phyloP scores from a whole-genome alignment of 495 filamentous ascomycete species.

The Aspergillus leporis region DNA sequence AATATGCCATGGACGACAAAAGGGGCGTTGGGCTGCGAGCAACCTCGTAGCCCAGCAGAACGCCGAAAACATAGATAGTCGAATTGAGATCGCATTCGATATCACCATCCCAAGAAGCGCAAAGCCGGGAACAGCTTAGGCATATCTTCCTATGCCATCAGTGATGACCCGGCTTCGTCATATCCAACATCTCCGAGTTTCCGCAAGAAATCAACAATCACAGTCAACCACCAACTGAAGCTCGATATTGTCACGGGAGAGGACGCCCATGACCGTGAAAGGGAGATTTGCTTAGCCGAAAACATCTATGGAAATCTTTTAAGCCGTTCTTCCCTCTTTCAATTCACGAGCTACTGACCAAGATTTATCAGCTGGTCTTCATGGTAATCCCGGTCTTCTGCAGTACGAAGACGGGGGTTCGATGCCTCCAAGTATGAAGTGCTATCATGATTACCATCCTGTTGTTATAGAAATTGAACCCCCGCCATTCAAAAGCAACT shows the following conservation, averaged over 20 bases:
- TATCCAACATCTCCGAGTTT: background rate
- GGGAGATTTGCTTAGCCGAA: background rate
- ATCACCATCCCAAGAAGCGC: background rate
- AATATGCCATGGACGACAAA: background rate
- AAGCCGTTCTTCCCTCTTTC: conserved; percentile 2
- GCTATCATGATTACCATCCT: background rate
- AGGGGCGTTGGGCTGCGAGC: background rate
- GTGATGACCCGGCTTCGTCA: background rate
- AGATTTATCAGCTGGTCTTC: background rate
- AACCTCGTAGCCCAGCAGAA: background rate
- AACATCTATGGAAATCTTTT: conserved; percentile 2
- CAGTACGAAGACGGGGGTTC: background rate
- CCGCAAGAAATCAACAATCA: background rate
- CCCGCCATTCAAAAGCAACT: background rate
- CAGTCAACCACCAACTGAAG: background rate
- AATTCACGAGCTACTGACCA: background rate
- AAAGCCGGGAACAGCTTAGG: background rate
- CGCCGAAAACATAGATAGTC: background rate
- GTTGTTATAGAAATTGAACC: too few species aligned
- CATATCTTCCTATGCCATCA: background rate
- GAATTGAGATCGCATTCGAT: background rate
- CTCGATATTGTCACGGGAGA: conserved; percentile 8
- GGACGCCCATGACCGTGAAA: conserved; percentile 1
- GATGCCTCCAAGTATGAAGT: background rate
- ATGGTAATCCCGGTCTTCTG: background rate